Evolutionary conservation across 2,329 filamentous ascomycete genomes (phyloP).

Genomic region (Colletotrichum scovillei): DNA sequence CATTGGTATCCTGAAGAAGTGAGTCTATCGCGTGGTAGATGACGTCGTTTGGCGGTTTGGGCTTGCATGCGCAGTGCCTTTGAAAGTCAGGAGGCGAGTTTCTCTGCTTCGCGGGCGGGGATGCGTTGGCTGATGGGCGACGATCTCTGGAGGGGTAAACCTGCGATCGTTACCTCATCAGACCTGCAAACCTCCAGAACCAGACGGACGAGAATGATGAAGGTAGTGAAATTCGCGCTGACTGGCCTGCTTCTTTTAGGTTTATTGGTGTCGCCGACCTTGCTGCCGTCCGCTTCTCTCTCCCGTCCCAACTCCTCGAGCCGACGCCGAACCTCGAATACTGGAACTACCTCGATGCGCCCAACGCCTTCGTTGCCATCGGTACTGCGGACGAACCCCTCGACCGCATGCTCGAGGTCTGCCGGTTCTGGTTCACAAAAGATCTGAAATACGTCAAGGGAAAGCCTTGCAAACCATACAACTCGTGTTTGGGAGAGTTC

Average conservation of each 20-base stretch:
- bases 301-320: constrained; percentile 94
- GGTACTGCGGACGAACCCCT: constrained; percentile 92
- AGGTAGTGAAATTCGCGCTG: background rate
- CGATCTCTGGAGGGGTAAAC: background rate
- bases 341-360: constrained; percentile 97
- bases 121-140: background rate
- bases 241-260: constrained; percentile 57
- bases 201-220: background rate
- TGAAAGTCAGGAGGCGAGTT: background rate
- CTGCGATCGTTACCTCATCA: background rate
- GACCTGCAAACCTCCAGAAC: background rate
- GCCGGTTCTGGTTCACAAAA: constrained; percentile 99
- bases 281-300: constrained; percentile 92
- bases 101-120: background rate
- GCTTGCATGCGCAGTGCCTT: background rate
- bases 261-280: constrained; percentile 98
- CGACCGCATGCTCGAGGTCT: constrained; percentile 92
- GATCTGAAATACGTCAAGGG: constrained; percentile 99
- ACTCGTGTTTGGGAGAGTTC: constrained; percentile 96
- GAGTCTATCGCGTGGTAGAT: constrained; percentile 48
- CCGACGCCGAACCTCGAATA: constrained; percentile 98
- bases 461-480: constrained; percentile 98
- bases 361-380: constrained; percentile 85
- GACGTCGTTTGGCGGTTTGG: constrained; percentile 2
- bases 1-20: constrained; percentile 88